A percentile compares a stretch with the other conserved stretches of the same genome.
phyloP scores from a whole-genome alignment of 768 basidiomycete genomes.

The Mycena sanguinolenta region DNA sequence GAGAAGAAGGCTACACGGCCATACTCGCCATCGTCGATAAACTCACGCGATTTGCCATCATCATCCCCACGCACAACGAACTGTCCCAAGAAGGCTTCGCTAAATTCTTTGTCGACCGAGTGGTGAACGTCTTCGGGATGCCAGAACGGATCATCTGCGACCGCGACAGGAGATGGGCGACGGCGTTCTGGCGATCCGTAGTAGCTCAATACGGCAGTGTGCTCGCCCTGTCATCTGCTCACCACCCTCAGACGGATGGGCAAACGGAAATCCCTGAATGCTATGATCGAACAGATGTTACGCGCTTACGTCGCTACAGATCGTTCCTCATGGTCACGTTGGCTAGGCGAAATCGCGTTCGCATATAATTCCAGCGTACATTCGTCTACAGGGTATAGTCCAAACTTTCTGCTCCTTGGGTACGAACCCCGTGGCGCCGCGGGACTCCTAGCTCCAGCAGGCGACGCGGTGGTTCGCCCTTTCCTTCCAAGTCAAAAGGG shows the following conservation, averaged over 20 bases:
- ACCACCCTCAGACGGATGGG: background rate
- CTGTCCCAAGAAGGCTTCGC: no score
- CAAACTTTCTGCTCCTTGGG: background rate
- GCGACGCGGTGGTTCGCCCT: background rate
- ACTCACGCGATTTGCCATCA: no score
- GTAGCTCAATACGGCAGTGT: background rate
- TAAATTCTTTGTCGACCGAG: background rate
- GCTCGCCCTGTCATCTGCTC: background rate
- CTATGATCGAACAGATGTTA: no score
- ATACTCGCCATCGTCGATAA: no score
- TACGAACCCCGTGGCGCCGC: background rate
- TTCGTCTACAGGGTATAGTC: no score
- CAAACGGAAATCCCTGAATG: no score
- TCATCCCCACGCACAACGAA: no score
- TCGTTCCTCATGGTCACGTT: background rate
- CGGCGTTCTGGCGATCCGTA: conserved; percentile 35
- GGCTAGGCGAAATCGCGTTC: background rate
- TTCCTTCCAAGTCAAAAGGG: background rate
- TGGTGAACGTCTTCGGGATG: background rate
- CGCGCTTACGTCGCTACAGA: background rate
- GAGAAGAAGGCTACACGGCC: no score
- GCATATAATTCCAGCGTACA: no score
- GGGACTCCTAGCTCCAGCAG: background rate
- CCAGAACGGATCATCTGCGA: background rate
- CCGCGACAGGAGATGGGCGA: conserved; percentile 19